Conservation (phyloP, 164 flowering plant species). For the Chloranthus sessilifolius region DNA sequence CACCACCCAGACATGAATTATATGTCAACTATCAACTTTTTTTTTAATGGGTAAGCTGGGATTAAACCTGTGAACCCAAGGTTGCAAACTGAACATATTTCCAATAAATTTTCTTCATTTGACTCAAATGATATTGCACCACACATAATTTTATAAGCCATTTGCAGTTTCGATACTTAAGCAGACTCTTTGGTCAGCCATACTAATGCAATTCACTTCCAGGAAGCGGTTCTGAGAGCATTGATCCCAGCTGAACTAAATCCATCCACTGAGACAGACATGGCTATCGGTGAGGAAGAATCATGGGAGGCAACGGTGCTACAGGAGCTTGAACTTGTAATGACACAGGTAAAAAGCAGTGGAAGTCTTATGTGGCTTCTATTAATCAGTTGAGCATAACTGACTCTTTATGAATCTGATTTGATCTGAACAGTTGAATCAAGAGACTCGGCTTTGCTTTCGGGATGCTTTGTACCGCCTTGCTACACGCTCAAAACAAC, state of each 20-base stretch:
- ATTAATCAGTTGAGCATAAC: not conserved
- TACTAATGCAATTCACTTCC: slow-evolving; percentile 3
- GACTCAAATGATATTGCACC: not conserved
- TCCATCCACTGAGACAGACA: slow-evolving; percentile 1
- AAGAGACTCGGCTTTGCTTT: slow-evolving; percentile 44
- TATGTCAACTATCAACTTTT: not conserved
- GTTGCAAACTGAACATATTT: not conserved
- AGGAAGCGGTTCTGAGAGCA: slow-evolving; percentile 19
- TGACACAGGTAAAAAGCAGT: slow-evolving; percentile 29
- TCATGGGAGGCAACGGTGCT: slow-evolving; percentile 38
- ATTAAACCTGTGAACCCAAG: no score
- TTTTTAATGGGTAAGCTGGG: no score
- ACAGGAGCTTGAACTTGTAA: slow-evolving; percentile 36
- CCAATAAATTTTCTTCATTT: not conserved
- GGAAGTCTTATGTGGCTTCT: not conserved
- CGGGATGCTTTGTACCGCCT: slow-evolving; percentile 67
- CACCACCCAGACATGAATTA: no score
- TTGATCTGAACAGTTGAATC: slow-evolving; percentile 30
- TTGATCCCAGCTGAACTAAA: slow-evolving; percentile 15
- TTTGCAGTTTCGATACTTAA: not conserved
- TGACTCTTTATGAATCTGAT: not conserved
- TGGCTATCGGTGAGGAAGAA: slow-evolving; percentile 13
- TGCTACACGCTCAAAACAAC: slow-evolving; percentile 32
- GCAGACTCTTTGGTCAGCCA: not conserved
- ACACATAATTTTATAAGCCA: not conserved